Evolutionary conservation across 805 yeast species (phyloP).

Genomic region (Teunomyces aglyptinius): DNA sequence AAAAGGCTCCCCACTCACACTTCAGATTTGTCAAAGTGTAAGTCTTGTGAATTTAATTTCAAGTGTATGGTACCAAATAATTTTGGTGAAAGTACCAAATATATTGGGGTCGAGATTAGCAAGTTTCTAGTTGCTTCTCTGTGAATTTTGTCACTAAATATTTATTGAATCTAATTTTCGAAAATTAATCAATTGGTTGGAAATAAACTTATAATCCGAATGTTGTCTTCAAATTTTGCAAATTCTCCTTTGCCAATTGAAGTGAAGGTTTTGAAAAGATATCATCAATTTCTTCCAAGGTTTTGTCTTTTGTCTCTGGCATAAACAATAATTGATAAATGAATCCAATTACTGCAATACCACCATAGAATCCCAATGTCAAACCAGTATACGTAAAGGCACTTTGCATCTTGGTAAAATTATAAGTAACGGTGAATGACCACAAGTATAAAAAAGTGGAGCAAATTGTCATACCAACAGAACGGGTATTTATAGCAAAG

Average conservation of each 20-base stretch:
- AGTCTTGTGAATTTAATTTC: conserved; percentile 50
- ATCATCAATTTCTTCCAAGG: conserved; percentile 70
- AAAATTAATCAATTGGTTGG: neutral
- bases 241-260: conserved; percentile 33
- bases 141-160: neutral
- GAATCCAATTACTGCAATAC: conserved; percentile 58
- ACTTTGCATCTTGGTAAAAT: conserved; percentile 54
- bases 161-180: neutral
- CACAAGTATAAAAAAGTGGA: conserved; percentile 56
- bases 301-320: conserved; percentile 71
- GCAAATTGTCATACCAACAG: conserved; percentile 64
- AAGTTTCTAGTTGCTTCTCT: neutral
- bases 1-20: conserved; percentile 47
- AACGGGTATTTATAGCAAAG: conserved; percentile 56
- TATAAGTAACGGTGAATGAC: conserved; percentile 63
- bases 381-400: conserved; percentile 63
- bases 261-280: conserved; percentile 51
- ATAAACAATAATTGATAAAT: conserved; percentile 54
- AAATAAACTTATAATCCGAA: conserved; percentile 8
- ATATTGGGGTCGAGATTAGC: neutral
- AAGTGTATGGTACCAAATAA: conserved; percentile 15
- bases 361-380: conserved; percentile 66
- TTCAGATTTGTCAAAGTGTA: conserved; percentile 44
- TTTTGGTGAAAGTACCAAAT: neutral
- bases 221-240: conserved; percentile 25